Base-by-base conservation (phyloP, 2,329 filamentous ascomycete species). In the Incumbomyces delicatus region DNA sequence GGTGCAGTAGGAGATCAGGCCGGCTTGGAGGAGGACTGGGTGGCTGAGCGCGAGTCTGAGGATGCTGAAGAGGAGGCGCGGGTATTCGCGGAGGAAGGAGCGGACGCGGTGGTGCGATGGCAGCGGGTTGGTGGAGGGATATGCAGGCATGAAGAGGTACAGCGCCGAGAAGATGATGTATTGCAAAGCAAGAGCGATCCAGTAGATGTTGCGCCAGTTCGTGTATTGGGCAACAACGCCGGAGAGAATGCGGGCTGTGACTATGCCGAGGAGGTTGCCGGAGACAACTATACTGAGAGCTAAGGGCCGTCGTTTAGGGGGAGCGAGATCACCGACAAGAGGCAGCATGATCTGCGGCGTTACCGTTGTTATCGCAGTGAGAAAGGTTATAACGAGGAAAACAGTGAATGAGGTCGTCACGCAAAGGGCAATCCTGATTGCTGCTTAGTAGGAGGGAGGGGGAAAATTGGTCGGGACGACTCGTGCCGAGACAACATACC, bases 281-380 rank as follows among this genome's bases (percentile, higher is more conserved):
- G 82, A 86, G 2, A 85, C 80, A 6, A 89, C 81, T 48, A 90
- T 78, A 5, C 83, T 81, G 4, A 90, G 71, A 11, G 82, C 78
- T 20, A 79, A 76, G 1, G 84, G 83, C 11, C 83, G 78, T 22
- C 81, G 76, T 35, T 80, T 67, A 0, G 77, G 71, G 0, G 85
- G 84, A 0, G 86, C 85, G 14, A 90, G 78, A 57, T 90, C 85
- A 2, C 85, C 83, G 0, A 89, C 84, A 0, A 92, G 70, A 0
- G 86, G 86, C 13, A 92, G 78, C 83, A 92, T 87, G 46, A 83
- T 67, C 62, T 83, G 80, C 11, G 85, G 86, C 2, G 86, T 90
- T 1, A 90, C 85, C 0, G 85, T 92, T 1, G 83, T 82, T n/a
- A 84, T 66, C n/a, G 81, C 80, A 10, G 78, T 79, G 45, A 90